Percentiles rank a stretch among this genome's conserved stretches.
Conservation (phyloP, 768 basidiomycete genomes). For the Cystofilobasidium capitatum region DNA sequence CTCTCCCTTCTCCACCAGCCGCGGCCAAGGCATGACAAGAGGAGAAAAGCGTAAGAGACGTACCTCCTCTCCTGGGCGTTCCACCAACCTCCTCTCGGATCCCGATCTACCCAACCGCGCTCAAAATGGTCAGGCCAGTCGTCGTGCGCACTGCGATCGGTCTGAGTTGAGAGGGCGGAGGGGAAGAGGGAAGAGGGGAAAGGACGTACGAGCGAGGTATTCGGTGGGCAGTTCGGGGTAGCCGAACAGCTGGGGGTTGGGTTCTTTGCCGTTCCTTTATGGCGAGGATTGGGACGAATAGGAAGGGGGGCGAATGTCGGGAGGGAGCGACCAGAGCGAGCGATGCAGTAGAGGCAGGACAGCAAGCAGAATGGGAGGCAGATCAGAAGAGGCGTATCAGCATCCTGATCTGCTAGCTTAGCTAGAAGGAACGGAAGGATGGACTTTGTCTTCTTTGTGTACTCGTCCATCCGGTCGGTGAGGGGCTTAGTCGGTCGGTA, state of each 20-base stretch:
- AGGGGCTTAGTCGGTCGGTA: background rate
- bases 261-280: background rate
- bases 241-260: conserved; percentile 26
- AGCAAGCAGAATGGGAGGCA: background rate
- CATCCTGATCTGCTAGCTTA: no score
- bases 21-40: no score
- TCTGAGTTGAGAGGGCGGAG: background rate
- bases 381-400: background rate
- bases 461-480: background rate
- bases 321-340: background rate
- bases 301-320: background rate
- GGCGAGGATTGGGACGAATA: background rate
- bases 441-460: background rate
- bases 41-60: background rate
- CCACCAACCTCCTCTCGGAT: conserved; percentile 19
- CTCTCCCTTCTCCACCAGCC: no score
- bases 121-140: background rate
- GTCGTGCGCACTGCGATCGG: background rate
- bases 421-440: background rate
- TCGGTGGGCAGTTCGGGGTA: conserved; percentile 22
- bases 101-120: conserved; percentile 14
- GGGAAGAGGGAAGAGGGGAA: background rate
- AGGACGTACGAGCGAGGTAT: conserved; percentile 14
- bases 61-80: conserved; percentile 5
- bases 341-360: background rate